Conservation (phyloP, 2,329 filamentous ascomycete genomes). For the Ceratocystis destructans region DNA sequence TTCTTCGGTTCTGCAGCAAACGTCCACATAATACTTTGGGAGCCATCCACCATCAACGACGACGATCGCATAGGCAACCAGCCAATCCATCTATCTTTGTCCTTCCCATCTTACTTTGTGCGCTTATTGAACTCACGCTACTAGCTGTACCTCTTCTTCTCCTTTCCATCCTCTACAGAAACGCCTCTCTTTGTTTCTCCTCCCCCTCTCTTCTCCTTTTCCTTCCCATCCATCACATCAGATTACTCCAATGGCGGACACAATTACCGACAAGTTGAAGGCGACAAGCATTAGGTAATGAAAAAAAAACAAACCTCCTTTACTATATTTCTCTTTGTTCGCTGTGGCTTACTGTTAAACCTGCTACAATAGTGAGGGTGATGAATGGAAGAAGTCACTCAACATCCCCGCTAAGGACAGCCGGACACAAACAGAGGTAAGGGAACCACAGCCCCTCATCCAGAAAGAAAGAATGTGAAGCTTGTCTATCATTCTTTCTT, state of each 20-base stretch:
- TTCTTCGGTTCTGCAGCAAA: background rate
- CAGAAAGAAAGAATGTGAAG: background rate
- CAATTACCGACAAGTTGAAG: slow-evolving; percentile 34
- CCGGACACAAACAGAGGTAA: slow-evolving; percentile 68
- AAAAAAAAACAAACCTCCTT: background rate
- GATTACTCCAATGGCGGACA: slow-evolving; percentile 31
- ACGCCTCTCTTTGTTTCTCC: background rate
- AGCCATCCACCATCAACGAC: background rate
- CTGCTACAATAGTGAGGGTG: slow-evolving; percentile 31
- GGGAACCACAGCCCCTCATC: slow-evolving; percentile 14
- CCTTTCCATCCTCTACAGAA: slow-evolving; percentile 5
- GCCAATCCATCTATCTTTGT: slow-evolving; percentile 4
- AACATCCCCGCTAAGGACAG: slow-evolving; percentile 61
- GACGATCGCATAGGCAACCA: background rate
- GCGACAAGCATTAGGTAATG: slow-evolving; percentile 31
- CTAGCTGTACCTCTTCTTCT: background rate
- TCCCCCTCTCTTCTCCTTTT: background rate
- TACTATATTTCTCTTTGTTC: background rate
- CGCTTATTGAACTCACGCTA: background rate
- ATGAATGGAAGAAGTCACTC: slow-evolving; percentile 62
- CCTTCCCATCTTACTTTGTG: background rate
- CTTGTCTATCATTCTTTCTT: slow-evolving; percentile 17
- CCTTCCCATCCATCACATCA: slow-evolving; percentile 18
- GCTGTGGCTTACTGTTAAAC: slow-evolving; percentile 12
- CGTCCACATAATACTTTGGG: background rate